These are phyloP conservation scores for Closterium sp. DNA, from an alignment of 139 green algal genomes.

Conservation along the genomic window DNA sequence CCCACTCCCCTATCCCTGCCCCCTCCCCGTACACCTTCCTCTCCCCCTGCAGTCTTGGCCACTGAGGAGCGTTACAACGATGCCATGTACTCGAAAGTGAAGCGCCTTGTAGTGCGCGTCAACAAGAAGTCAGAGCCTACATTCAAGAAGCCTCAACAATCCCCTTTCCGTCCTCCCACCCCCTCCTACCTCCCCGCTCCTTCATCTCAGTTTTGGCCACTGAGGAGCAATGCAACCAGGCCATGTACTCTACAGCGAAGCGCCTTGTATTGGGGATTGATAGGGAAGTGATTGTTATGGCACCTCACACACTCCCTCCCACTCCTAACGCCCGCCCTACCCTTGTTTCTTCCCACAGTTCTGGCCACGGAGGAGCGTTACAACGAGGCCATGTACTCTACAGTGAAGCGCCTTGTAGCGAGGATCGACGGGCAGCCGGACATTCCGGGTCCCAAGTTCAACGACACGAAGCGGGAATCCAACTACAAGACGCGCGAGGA, in stretches of 20 bases:
- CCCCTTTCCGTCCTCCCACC: too few species aligned
- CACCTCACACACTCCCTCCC: too few species aligned
- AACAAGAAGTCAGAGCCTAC: constrained; percentile 50
- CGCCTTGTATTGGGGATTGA: constrained; percentile 76
- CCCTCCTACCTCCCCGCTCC: neutral
- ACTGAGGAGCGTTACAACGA: constrained; percentile 84
- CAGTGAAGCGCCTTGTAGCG: constrained; percentile 79
- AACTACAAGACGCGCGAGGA: constrained; percentile 62
- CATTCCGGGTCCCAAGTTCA: constrained; percentile 48
- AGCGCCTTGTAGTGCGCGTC: constrained; percentile 76
- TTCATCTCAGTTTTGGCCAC: constrained; percentile 59
- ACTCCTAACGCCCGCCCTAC: too few species aligned
- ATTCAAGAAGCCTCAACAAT: too few species aligned
- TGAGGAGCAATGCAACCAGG: constrained; percentile 91
- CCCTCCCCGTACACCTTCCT: neutral
- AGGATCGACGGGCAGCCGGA: constrained; percentile 70
- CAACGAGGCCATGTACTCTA: constrained; percentile 79
- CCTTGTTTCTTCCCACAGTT: neutral
- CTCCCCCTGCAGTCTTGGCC: neutral
- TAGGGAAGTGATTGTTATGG: constrained; percentile 59
- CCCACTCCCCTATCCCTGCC: neutral
- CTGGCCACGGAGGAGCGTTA: constrained; percentile 87
- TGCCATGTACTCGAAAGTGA: constrained; percentile 67
- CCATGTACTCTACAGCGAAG: constrained; percentile 70
- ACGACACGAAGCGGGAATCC: constrained; percentile 32